These are phyloP conservation scores for Poa pratensis DNA, from an alignment of 176 grass and related monocot genomes.

Conservation along the genomic window DNA sequence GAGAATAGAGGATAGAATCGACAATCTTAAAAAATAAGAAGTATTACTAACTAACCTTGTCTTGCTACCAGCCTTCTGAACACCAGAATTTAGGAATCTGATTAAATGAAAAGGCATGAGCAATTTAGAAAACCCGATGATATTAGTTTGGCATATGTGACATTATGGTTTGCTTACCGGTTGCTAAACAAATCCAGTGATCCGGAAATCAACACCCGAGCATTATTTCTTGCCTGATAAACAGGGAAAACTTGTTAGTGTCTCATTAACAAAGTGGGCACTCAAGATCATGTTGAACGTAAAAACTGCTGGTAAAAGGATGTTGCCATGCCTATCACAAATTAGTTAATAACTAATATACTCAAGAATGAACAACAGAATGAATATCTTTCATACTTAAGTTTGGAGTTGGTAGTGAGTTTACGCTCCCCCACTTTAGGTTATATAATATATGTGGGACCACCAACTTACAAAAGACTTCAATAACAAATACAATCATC, in stretches of 20 bases:
- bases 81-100: constrained; percentile 84
- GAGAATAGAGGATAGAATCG: neutral
- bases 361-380: constrained; percentile 1
- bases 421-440: no score
- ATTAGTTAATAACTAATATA: neutral
- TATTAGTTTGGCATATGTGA: neutral
- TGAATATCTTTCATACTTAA: neutral
- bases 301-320: constrained; percentile 21
- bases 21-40: constrained; percentile 4
- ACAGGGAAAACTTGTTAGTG: constrained; percentile 28
- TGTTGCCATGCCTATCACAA: neutral
- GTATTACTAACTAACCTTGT: constrained; percentile 52
- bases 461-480: no score
- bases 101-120: constrained; percentile 32
- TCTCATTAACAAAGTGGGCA: constrained; percentile 5
- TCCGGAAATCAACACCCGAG: constrained; percentile 82
- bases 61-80: constrained; percentile 78
- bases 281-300: neutral
- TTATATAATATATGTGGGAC: no score
- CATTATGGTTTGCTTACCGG: constrained; percentile 45
- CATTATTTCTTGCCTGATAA: constrained; percentile 93
- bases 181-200: constrained; percentile 95
- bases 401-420: no score
- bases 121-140: neutral
- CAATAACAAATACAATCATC: no score